A percentile compares a stretch with the other conserved stretches of the same genome.
Evolutionary conservation across 352 stramenopile genomes (phyloP).

Genomic region (Albugo candida): DNA sequence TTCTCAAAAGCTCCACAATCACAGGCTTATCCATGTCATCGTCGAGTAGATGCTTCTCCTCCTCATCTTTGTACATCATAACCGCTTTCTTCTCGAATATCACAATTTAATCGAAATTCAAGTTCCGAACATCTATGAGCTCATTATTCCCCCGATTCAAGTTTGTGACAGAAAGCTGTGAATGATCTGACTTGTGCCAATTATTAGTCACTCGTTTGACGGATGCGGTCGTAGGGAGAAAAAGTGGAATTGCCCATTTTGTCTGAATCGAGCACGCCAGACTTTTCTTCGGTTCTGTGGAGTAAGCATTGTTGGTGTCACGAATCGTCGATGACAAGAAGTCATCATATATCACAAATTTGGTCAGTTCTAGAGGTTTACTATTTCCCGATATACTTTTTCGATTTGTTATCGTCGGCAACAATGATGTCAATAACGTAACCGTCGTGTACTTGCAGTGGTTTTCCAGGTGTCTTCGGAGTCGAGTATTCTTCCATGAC

Average conservation of each 20-base stretch:
- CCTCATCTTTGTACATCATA: slow-evolving; percentile 68
- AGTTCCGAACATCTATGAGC: slow-evolving; percentile 51
- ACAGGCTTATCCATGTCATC: slow-evolving; percentile 56
- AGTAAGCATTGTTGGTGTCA: slow-evolving; percentile 15
- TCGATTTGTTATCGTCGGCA: slow-evolving; percentile 25
- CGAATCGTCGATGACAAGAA: slow-evolving; percentile 48
- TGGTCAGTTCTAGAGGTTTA: slow-evolving; percentile 7
- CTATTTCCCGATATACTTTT: slow-evolving; percentile 6
- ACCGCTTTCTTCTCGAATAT: slow-evolving; percentile 73
- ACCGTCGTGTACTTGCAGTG: slow-evolving; percentile 1
- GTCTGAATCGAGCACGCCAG: slow-evolving; percentile 42
- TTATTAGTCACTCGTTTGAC: slow-evolving; percentile 50
- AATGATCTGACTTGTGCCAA: slow-evolving; percentile 50
- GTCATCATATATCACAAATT: slow-evolving; percentile 64
- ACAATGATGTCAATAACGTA: slow-evolving; percentile 47
- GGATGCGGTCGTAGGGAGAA: slow-evolving; percentile 38
- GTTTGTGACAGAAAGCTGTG: slow-evolving; percentile 53
- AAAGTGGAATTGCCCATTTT: slow-evolving; percentile 61
- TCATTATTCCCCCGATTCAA: slow-evolving; percentile 63
- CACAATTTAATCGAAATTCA: slow-evolving; percentile 60
- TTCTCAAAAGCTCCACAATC: slow-evolving; percentile 51
- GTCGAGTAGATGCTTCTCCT: slow-evolving; percentile 55
- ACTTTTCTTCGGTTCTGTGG: slow-evolving; percentile 11
- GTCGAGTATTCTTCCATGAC: no score
- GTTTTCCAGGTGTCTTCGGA: no score